These are phyloP conservation scores for Talaromyces wortmannii DNA, from an alignment of 495 filamentous ascomycete species.

Conservation along the genomic window DNA sequence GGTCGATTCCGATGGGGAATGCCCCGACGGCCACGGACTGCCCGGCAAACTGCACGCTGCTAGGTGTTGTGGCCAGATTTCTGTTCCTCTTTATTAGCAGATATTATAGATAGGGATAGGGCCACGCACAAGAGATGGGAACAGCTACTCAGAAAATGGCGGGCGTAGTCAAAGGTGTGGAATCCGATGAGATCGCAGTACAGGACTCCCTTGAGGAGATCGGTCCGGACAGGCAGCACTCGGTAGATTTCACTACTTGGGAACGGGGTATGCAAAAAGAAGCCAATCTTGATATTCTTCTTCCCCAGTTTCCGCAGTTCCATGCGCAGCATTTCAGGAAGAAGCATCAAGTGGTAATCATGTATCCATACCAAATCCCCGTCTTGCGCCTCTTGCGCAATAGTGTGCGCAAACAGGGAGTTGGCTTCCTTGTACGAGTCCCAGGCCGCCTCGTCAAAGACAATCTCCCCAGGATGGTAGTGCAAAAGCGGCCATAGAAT, in stretches of 20 bases:
- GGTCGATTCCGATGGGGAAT: constrained; percentile 96
- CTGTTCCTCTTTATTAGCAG: constrained; percentile 25
- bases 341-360: constrained; percentile 95
- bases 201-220: constrained; percentile 76
- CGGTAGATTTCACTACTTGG: constrained; percentile 96
- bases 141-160: constrained; percentile 91
- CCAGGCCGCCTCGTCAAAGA: constrained; percentile 93
- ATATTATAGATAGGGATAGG: background rate
- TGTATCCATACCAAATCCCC: constrained; percentile 96
- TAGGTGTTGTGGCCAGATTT: constrained; percentile 72
- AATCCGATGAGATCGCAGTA: constrained; percentile 93
- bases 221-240: constrained; percentile 86
- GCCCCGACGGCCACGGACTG: constrained; percentile 82
- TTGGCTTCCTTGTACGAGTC: constrained; percentile 89
- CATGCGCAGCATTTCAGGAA: constrained; percentile 88
- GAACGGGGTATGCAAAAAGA: constrained; percentile 96
- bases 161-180: constrained; percentile 93
- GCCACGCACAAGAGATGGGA: constrained; percentile 72
- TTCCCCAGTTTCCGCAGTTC: constrained; percentile 61
- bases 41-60: constrained; percentile 80
- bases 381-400: constrained; percentile 76
- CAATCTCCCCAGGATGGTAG: constrained; percentile 96
- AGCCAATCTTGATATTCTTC: constrained; percentile 90
- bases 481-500: constrained; percentile 98
- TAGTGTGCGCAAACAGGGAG: constrained; percentile 73